Conservation (phyloP, 495 filamentous ascomycete genomes). For the Hypoxylon fragiforme region DNA sequence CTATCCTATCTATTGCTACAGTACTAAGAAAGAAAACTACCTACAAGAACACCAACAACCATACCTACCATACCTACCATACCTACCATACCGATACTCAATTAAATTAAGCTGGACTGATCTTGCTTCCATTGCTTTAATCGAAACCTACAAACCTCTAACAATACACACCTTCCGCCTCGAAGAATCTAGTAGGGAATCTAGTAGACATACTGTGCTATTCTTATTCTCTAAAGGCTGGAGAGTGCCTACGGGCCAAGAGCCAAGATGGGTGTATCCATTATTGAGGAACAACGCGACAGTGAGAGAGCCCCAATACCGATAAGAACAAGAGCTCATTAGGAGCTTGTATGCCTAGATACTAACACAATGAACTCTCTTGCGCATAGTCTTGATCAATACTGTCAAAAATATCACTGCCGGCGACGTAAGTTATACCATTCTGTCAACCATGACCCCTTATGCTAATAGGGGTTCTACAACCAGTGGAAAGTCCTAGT, state of each 20-base stretch:
- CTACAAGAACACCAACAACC: not conserved
- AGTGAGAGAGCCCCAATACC: conserved; percentile 35
- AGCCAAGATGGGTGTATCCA: conserved; percentile 43
- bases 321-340: too few species aligned
- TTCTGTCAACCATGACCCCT: conserved; percentile 6
- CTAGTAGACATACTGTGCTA: not conserved
- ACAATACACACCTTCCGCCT: not conserved
- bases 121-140: not conserved
- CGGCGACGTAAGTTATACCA: conserved; percentile 52
- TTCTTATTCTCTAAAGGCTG: conserved; percentile 1
- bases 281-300: conserved; percentile 49
- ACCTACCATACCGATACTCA: not conserved
- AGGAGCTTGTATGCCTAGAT: too few species aligned
- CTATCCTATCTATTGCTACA: too few species aligned
- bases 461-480: conserved; percentile 17
- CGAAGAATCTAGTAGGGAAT: not conserved
- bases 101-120: not conserved
- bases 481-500: conserved; percentile 93
- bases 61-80: too few species aligned
- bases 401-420: conserved; percentile 57
- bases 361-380: conserved; percentile 16
- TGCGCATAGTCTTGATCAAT: conserved; percentile 51
- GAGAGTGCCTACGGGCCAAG: conserved; percentile 21
- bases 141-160: not conserved
- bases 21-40: too few species aligned